A percentile compares a stretch with the other conserved stretches of the same genome.
Evolutionary conservation across 495 filamentous ascomycete species (phyloP).

Genomic region (Durotheca rogersii): DNA sequence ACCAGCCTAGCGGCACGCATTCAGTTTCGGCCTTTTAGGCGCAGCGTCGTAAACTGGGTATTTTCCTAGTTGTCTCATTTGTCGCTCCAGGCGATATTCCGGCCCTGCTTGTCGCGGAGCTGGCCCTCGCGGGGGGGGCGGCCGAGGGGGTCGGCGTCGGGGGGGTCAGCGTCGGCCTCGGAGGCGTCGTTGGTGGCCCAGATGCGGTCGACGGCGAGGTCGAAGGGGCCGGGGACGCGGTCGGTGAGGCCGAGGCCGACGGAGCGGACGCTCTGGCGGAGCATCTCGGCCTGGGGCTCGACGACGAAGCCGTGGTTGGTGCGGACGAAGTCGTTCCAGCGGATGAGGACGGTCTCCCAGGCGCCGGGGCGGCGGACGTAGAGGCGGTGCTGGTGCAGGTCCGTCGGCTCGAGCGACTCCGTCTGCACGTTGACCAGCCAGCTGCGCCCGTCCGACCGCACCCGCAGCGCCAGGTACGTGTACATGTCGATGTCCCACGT

Average conservation of each 20-base stretch:
- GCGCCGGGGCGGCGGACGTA: constrained; percentile 77
- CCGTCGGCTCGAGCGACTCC: constrained; percentile 85
- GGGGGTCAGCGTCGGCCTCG: constrained; percentile 42
- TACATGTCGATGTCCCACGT: constrained; percentile 90
- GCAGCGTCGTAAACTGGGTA: no score
- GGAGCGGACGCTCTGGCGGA: constrained; percentile 79
- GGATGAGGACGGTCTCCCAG: constrained; percentile 91
- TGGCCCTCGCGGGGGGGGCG: constrained; percentile 31
- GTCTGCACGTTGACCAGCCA: constrained; percentile 97
- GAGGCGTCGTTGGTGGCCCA: constrained; percentile 71
- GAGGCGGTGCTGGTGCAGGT: constrained; percentile 92
- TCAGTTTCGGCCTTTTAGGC: no score
- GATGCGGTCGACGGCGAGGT: constrained; percentile 77
- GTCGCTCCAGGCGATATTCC: constrained; percentile 46
- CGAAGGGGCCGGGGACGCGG: constrained; percentile 80
- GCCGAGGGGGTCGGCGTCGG: no score
- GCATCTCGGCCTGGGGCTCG: constrained; percentile 85
- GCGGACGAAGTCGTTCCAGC: constrained; percentile 88
- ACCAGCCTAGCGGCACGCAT: no score
- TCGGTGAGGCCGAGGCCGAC: constrained; percentile 89
- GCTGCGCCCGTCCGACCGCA: constrained; percentile 86
- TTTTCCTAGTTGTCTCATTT: no score
- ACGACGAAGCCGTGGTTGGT: constrained; percentile 89
- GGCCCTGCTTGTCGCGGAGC: constrained; percentile 50
- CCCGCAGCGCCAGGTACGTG: constrained; percentile 79